Evolutionary conservation across 768 basidiomycete genomes (phyloP).

Genomic region (Auricularia auricula-judae): DNA sequence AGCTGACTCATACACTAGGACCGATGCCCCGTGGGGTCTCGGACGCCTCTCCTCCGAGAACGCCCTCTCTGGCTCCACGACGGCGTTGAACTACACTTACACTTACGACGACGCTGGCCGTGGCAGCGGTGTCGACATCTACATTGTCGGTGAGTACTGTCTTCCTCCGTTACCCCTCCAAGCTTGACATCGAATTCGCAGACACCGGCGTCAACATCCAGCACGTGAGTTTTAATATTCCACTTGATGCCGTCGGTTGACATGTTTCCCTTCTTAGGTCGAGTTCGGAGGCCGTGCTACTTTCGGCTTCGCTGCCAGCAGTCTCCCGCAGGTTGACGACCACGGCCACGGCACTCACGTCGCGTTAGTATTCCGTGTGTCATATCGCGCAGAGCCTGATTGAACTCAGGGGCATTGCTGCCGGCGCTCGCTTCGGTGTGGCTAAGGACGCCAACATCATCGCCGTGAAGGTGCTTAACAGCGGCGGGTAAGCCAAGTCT

Average conservation of each 20-base stretch:
- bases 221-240: constrained; percentile 9
- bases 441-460: constrained; percentile 25
- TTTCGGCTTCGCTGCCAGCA: constrained; percentile 29
- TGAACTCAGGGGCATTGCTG: constrained; percentile 7
- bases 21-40: constrained; percentile 16
- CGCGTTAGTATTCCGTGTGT: background rate
- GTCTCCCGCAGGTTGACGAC: constrained; percentile 34
- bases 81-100: constrained; percentile 17
- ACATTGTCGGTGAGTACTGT: constrained; percentile 20
- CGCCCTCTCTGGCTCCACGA: constrained; percentile 1
- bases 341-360: constrained; percentile 47
- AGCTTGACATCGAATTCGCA: constrained; percentile 39
- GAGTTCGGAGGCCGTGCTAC: constrained; percentile 32
- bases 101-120: constrained; percentile 20
- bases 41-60: constrained; percentile 10
- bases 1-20: constrained; percentile 3
- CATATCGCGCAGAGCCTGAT: too few relatives aligned
- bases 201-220: constrained; percentile 40
- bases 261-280: constrained; percentile 10
- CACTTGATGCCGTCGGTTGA: background rate
- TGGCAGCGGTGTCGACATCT: constrained; percentile 30
- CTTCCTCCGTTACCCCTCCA: too few relatives aligned
- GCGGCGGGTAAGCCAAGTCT: constrained; percentile 17
- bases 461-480: constrained; percentile 32
- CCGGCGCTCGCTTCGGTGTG: constrained; percentile 24